Evolutionary conservation across 768 basidiomycete species (phyloP).

Genomic region (Suillus tomentosus): DNA sequence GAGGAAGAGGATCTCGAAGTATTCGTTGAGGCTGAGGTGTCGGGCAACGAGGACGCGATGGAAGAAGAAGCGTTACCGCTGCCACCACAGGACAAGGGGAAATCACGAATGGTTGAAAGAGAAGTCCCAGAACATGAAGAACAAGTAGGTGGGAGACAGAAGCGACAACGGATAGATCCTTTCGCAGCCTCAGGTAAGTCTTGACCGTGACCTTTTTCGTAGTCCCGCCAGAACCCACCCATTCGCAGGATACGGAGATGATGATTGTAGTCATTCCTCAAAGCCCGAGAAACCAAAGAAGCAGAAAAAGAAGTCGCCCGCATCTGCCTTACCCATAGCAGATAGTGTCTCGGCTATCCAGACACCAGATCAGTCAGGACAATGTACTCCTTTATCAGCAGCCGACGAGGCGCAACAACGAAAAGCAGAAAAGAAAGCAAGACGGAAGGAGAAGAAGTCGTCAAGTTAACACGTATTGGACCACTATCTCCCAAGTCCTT

Average conservation of each 20-base stretch:
- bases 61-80: conserved; percentile 11
- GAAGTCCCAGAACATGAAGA: conserved; percentile 17
- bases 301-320: conserved; percentile 17
- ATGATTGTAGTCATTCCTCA: conserved; percentile 14
- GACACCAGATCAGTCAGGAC: conserved; percentile 16
- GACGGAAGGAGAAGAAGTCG: conserved; percentile 34
- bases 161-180: conserved; percentile 59
- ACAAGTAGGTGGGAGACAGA: conserved; percentile 40
- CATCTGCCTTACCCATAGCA: conserved; percentile 2
- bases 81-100: conserved; percentile 33
- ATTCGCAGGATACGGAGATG: conserved; percentile 36
- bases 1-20: conserved; percentile 45
- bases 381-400: conserved; percentile 23
- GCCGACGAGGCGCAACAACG: conserved; percentile 27
- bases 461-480: neutral
- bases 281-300: conserved; percentile 4
- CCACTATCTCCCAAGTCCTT: neutral
- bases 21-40: conserved; percentile 30
- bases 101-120: conserved; percentile 38
- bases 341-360: conserved; percentile 14
- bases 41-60: conserved; percentile 16
- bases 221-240: neutral
- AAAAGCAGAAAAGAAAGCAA: conserved; percentile 37
- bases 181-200: conserved; percentile 54
- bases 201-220: neutral